phyloP scores from a whole-genome alignment of 495 filamentous ascomycete genomes.

The Aspergillus ellipticus region DNA sequence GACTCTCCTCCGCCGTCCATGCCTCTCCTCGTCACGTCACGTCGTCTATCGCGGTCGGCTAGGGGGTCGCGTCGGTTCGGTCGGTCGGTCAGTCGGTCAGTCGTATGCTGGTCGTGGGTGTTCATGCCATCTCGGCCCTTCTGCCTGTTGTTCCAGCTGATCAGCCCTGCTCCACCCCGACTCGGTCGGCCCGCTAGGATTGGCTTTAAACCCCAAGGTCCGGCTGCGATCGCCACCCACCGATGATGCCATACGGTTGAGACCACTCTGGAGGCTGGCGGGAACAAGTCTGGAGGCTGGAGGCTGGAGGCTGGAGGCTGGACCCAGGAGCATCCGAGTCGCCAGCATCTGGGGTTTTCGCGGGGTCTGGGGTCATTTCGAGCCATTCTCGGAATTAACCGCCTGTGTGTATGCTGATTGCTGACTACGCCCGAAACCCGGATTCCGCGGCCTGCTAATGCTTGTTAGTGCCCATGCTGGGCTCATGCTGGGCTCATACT shows the following conservation, averaged over 20 bases:
- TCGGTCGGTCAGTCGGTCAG: no score
- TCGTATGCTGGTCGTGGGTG: not conserved
- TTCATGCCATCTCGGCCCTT: no score
- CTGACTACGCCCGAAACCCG: no score
- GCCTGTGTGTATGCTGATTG: not conserved
- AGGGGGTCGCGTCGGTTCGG: not conserved
- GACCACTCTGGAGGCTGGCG: not conserved
- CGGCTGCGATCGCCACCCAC: not conserved
- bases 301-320: no score
- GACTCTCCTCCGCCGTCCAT: constrained; percentile 4
- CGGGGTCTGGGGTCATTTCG: not conserved
- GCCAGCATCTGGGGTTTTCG: not conserved
- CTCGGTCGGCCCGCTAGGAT: not conserved
- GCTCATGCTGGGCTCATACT: no score
- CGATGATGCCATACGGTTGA: not conserved
- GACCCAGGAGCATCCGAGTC: not conserved
- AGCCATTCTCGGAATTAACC: not conserved
- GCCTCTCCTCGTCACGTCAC: not conserved
- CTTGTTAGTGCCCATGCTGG: no score
- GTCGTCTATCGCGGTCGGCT: no score
- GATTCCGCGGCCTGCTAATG: no score
- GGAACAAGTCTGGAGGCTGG: no score
- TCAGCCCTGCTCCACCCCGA: not conserved
- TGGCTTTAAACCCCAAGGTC: not conserved
- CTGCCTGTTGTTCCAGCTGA: not conserved